A percentile compares a stretch with the other conserved stretches of the same genome.
phyloP scores from a whole-genome alignment of 805 yeast species.

The Pichia nakasei region DNA sequence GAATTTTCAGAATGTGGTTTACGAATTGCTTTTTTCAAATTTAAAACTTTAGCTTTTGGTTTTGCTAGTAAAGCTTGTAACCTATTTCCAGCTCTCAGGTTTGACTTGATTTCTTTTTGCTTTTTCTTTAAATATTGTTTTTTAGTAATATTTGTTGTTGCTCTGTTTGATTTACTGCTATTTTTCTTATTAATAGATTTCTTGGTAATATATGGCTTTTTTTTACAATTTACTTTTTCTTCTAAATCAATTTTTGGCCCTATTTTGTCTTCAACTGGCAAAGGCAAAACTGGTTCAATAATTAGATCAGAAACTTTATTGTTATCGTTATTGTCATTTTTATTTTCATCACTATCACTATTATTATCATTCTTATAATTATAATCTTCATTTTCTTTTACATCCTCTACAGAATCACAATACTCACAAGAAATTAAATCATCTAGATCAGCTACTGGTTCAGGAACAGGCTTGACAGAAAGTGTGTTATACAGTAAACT shows the following conservation, averaged over 20 bases:
- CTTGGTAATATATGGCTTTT: too few species aligned
- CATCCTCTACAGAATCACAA: not conserved
- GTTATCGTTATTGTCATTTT: not conserved
- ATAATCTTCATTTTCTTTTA: not conserved
- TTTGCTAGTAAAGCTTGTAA: too few species aligned
- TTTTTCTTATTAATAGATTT: not conserved
- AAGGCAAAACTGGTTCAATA: not conserved
- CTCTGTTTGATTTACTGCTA: not conserved
- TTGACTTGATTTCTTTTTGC: not conserved
- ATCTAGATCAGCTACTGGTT: conserved; percentile 12
- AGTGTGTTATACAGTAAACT: conserved; percentile 16
- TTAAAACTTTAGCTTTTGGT: not conserved
- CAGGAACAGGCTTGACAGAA: conserved; percentile 21
- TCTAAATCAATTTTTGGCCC: not conserved
- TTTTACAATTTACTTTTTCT: not conserved
- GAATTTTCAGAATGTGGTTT: too few species aligned
- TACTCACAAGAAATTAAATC: conserved; percentile 7
- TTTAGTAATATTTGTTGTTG: not conserved
- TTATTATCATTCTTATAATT: not conserved
- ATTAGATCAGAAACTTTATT: not conserved
- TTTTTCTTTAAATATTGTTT: not conserved
- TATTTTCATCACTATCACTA: not conserved
- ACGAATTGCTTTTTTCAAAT: too few species aligned
- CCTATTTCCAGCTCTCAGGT: not conserved
- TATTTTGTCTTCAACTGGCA: not conserved